These are phyloP conservation scores for Trichophaea hybrida DNA, from an alignment of 2,329 filamentous ascomycete genomes.

Conservation along the genomic window DNA sequence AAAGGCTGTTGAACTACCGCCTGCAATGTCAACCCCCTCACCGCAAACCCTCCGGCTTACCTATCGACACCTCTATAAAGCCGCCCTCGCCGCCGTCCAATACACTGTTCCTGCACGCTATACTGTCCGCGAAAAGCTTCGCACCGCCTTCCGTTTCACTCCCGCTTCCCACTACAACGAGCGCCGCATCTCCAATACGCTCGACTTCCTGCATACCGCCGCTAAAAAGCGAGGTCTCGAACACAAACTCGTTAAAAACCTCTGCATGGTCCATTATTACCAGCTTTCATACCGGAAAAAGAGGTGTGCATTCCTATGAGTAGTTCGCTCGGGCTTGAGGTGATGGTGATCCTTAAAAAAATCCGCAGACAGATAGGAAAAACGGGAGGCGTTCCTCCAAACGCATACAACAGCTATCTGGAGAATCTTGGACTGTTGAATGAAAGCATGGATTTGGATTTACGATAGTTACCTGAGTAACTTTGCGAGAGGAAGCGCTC, in stretches of 20 bases:
- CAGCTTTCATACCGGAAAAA: conserved; percentile 28
- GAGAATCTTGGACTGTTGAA: conserved; percentile 17
- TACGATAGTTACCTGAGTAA: conserved; percentile 5
- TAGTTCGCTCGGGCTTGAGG: neutral
- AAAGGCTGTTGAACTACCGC: neutral
- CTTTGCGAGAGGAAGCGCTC: no score
- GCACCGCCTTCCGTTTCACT: conserved; percentile 44
- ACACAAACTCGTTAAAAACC: conserved; percentile 56
- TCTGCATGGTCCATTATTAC: conserved; percentile 41
- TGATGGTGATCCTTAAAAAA: neutral
- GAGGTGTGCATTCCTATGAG: conserved; percentile 3
- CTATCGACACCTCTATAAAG: conserved; percentile 56
- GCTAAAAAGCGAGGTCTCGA: conserved; percentile 50
- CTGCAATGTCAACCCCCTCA: conserved; percentile 1
- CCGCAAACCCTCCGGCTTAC: conserved; percentile 30
- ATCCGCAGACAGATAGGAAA: neutral
- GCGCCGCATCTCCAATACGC: conserved; percentile 46
- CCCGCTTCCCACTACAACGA: conserved; percentile 36
- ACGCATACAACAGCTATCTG: conserved; percentile 12
- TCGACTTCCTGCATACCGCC: conserved; percentile 56
- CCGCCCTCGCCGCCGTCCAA: conserved; percentile 53
- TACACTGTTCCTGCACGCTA: conserved; percentile 55
- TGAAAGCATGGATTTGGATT: conserved; percentile 19
- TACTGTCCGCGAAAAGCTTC: conserved; percentile 45
- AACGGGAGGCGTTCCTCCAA: neutral